These are phyloP conservation scores for Setomelanomma holmii DNA, from an alignment of 2,329 filamentous ascomycete species.

Conservation along the genomic window DNA sequence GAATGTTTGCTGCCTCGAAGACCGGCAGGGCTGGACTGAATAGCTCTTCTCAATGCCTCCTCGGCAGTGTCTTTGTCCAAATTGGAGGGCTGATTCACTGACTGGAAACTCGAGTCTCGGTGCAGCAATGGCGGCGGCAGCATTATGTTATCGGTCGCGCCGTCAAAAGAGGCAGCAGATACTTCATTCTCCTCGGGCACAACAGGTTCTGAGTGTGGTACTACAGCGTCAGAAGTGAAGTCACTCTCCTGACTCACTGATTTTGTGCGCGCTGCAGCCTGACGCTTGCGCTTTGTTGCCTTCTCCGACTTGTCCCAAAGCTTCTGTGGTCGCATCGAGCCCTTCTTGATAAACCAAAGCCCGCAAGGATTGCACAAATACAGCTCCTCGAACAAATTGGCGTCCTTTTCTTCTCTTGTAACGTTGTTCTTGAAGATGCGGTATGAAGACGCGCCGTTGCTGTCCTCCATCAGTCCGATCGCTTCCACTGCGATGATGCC, in stretches of 20 bases:
- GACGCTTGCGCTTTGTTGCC: slow-evolving; percentile 44
- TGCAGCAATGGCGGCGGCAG: slow-evolving; percentile 16
- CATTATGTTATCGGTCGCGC: slow-evolving; percentile 17
- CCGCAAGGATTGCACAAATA: slow-evolving; percentile 95
- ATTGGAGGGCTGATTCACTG: slow-evolving; percentile 6
- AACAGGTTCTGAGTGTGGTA: slow-evolving; percentile 39
- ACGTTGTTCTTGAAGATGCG: slow-evolving; percentile 80
- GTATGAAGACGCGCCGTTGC: slow-evolving; percentile 70
- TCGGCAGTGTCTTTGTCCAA: slow-evolving; percentile 27
- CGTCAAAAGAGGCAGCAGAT: slow-evolving; percentile 12
- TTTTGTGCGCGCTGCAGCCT: slow-evolving; percentile 49
- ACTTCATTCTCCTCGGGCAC: slow-evolving; percentile 21
- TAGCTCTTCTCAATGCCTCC: slow-evolving; percentile 59
- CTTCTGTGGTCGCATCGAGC: slow-evolving; percentile 79
- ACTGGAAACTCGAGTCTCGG: slow-evolving; percentile 17
- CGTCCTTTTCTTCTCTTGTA: slow-evolving; percentile 67
- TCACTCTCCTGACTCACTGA: slow-evolving; percentile 56
- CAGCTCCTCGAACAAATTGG: slow-evolving; percentile 68
- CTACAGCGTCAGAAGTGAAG: slow-evolving; percentile 40
- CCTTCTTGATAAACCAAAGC: slow-evolving; percentile 91
- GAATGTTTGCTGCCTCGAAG: slow-evolving; percentile 56
- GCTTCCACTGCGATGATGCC: slow-evolving; percentile 62
- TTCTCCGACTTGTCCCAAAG: slow-evolving; percentile 71
- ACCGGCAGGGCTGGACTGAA: slow-evolving; percentile 67
- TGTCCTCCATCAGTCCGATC: slow-evolving; percentile 54